phyloP scores from a whole-genome alignment of 2,329 filamentous ascomycete genomes.

The Septoria linicola region DNA sequence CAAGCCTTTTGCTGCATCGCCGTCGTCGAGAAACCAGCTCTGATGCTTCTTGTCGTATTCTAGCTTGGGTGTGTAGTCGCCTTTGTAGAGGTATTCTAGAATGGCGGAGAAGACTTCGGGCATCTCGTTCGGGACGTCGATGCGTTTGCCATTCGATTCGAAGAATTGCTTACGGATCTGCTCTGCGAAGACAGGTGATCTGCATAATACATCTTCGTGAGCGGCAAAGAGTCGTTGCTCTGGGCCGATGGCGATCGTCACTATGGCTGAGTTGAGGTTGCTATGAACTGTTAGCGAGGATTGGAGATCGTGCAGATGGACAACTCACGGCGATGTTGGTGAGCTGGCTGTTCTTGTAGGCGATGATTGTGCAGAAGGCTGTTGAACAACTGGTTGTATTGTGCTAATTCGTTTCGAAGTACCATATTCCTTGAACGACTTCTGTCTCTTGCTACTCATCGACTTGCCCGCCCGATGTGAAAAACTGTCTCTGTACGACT shows the following conservation, averaged over 20 bases:
- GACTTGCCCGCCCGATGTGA: slow-evolving; percentile 36
- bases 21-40: slow-evolving; percentile 77
- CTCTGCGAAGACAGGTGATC: slow-evolving; percentile 75
- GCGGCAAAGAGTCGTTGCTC: slow-evolving; percentile 78
- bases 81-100: slow-evolving; percentile 90
- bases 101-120: slow-evolving; percentile 88
- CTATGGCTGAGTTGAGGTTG: slow-evolving; percentile 61
- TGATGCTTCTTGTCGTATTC: slow-evolving; percentile 77
- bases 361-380: slow-evolving; percentile 32
- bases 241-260: slow-evolving; percentile 76
- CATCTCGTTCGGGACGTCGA: slow-evolving; percentile 79
- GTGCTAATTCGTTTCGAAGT: slow-evolving; percentile 31
- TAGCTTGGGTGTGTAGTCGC: slow-evolving; percentile 84
- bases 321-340: slow-evolving; percentile 37
- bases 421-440: slow-evolving; percentile 37
- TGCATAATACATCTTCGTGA: slow-evolving; percentile 78
- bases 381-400: slow-evolving; percentile 24
- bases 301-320: background rate
- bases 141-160: slow-evolving; percentile 63
- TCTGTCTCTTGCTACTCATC: slow-evolving; percentile 37
- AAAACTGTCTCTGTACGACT: slow-evolving; percentile 38
- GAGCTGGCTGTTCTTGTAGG: slow-evolving; percentile 31
- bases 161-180: slow-evolving; percentile 64
- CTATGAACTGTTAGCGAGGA: slow-evolving; percentile 18
- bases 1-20: slow-evolving; percentile 46